Base-by-base conservation (phyloP, 2,329 filamentous ascomycete genomes). In the Aspergillus sp. region DNA sequence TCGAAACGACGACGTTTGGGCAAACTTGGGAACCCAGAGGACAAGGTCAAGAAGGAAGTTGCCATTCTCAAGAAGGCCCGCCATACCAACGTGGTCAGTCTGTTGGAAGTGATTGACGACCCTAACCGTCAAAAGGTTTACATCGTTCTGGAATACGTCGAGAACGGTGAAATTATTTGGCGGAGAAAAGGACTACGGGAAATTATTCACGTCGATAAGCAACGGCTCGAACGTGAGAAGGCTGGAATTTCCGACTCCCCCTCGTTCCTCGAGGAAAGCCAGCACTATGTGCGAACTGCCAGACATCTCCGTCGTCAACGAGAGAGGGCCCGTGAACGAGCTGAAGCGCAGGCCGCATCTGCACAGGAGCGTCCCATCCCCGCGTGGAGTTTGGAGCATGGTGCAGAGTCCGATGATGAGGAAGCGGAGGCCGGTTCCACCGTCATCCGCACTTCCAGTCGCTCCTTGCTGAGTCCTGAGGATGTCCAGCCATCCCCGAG, bases 51-150 rank as follows among this genome's bases (percentile, higher is more conserved):
- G 72, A 86, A 87, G 63, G 93, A 98, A 71, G 95, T 98, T 51
- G 93, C 93, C 61, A 97, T 98, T 45, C 75, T 98, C 58, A 98
- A 98, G 68, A 98, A 98, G 73, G 95, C 95, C 42, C 85, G 91
- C 28, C 93, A 98, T 66, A 85, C 88, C n/a, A 96, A 98, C 60
- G 88, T 98, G 33, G 93, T 98, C 50, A 90, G 88, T 57, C 75
- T 98, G 33, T 79, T 97, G 51, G 93, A 98, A 70, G 90, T 98
- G 59, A 97, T 98, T 58, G 93, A 98, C 64, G 93, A 98, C 63
- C 91, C 91, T 2, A 88, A 90, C 58, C 82, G 90, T 46, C 93
- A 94, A 71, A 98, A 98, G 71, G 95, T 98, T 49, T 98, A 98
- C 70, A 91, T 98, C 71, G 88, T 97, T 13, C 78, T 98, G 35